Conservation (phyloP, 768 basidiomycete species). For the Mycena vulgaris region DNA sequence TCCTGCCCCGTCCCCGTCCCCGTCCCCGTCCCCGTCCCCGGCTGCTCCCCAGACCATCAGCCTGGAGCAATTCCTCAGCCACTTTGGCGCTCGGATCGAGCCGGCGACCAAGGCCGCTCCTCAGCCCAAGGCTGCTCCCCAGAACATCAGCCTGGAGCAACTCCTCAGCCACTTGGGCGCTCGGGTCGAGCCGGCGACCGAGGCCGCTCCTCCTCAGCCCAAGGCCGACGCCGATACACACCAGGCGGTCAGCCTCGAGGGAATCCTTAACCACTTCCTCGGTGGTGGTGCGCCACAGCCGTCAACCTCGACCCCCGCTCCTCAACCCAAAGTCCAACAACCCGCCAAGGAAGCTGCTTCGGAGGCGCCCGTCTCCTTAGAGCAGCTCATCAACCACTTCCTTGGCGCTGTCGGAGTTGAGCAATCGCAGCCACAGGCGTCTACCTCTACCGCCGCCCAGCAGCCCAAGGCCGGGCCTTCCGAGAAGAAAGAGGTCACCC, state of each 20-base stretch:
- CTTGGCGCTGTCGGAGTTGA: not conserved
- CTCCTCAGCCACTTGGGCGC: conserved; percentile 9
- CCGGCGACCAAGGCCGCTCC: conserved; percentile 3
- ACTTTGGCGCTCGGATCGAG: conserved; percentile 4
- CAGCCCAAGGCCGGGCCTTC: not conserved
- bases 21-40: too few relatives aligned
- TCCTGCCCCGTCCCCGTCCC: conserved; percentile 1
- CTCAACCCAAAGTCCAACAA: too few relatives aligned
- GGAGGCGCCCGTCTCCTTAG: too few relatives aligned
- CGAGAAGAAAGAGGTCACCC: conserved; percentile 6
- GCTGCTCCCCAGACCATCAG: not conserved
- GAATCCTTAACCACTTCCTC: conserved; percentile 35
- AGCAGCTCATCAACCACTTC: too few relatives aligned
- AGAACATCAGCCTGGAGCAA: not conserved
- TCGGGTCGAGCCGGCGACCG: not conserved
- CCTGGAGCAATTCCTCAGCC: conserved; percentile 14
- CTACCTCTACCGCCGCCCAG: not conserved
- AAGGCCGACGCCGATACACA: not conserved
- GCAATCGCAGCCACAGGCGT: not conserved
- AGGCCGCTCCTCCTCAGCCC: not conserved
- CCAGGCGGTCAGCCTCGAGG: conserved; percentile 25
- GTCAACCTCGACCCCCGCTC: conserved; percentile 11
- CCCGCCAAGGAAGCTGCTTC: too few relatives aligned
- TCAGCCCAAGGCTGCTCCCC: not conserved
- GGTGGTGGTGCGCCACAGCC: conserved; percentile 14